A percentile compares a stretch with the other conserved stretches of the same genome.
Conservation (phyloP, 371 early-diverging fungal species). For the Polyrhizophydium stewartii region DNA sequence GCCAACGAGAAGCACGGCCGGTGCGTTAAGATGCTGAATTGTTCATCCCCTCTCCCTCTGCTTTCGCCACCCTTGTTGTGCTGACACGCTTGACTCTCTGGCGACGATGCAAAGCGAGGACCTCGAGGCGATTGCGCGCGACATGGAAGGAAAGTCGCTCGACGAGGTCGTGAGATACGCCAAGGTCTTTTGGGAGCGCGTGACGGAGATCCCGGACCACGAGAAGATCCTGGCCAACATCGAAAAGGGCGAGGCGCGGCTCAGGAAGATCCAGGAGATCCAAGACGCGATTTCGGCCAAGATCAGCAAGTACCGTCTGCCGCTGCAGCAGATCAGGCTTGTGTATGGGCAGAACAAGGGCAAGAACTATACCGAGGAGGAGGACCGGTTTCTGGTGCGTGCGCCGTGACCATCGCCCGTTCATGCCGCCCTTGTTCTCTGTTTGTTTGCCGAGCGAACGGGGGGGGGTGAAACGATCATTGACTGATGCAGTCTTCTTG, state of each 20-base stretch:
- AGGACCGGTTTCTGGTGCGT: slow-evolving; percentile 90
- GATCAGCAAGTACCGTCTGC: slow-evolving; percentile 65
- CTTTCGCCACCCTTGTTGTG: background rate
- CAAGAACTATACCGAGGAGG: slow-evolving; percentile 92
- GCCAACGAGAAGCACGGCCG: slow-evolving; percentile 90
- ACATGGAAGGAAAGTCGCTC: slow-evolving; percentile 85
- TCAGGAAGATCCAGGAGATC: slow-evolving; percentile 74
- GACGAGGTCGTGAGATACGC: slow-evolving; percentile 82
- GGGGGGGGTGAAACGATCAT: too few species aligned
- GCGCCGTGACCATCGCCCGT: too few species aligned
- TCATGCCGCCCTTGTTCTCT: too few species aligned
- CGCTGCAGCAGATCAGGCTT: slow-evolving; percentile 82
- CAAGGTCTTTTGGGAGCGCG: slow-evolving; percentile 82
- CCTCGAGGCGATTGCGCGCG: slow-evolving; percentile 68
- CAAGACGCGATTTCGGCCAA: slow-evolving; percentile 73
- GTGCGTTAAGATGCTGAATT: slow-evolving; percentile 14
- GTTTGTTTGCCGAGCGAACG: too few species aligned
- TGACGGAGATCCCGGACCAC: slow-evolving; percentile 69
- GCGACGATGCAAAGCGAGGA: slow-evolving; percentile 52
- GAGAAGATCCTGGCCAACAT: slow-evolving; percentile 85
- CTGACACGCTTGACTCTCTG: too few species aligned
- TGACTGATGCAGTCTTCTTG: background rate
- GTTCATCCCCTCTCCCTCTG: background rate
- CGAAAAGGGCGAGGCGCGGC: slow-evolving; percentile 80
- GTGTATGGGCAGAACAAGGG: slow-evolving; percentile 78